These are phyloP conservation scores for Allomyces macrogynus DNA, from an alignment of 192 early-diverging fungal species.

Conservation along the genomic window DNA sequence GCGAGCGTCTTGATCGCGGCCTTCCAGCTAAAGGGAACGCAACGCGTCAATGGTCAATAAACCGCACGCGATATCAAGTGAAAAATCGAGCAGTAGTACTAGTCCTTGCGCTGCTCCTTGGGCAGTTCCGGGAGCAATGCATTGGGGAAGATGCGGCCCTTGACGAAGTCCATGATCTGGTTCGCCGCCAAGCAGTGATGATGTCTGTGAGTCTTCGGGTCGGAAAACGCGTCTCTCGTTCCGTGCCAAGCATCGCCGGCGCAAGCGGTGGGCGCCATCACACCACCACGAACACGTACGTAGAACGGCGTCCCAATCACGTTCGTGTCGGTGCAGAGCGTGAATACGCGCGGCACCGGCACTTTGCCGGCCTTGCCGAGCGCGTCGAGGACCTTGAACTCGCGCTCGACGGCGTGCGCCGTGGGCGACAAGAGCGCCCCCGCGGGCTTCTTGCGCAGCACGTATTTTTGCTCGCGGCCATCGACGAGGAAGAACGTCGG, in stretches of 20 bases:
- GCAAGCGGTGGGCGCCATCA: too few species aligned
- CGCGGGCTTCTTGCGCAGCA: constrained; percentile 82
- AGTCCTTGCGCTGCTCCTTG: constrained; percentile 26
- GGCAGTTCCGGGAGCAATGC: constrained; percentile 30
- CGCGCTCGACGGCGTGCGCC: constrained; percentile 82
- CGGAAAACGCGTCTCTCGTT: too few species aligned
- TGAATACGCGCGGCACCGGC: constrained; percentile 73
- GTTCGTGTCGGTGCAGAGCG: constrained; percentile 63
- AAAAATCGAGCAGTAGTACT: constrained; percentile 14
- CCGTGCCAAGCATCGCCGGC: too few species aligned
- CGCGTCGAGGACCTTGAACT: constrained; percentile 60
- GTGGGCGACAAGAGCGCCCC: constrained; percentile 64
- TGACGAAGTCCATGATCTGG: constrained; percentile 73
- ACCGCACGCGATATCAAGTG: background rate
- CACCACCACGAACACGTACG: constrained; percentile 14
- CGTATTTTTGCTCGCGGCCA: constrained; percentile 37
- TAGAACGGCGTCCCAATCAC: constrained; percentile 88
- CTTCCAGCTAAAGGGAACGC: constrained; percentile 27
- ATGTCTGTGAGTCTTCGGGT: too few species aligned
- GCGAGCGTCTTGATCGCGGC: constrained; percentile 59
- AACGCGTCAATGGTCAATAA: background rate
- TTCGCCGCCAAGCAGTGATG: too few species aligned
- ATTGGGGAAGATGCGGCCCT: constrained; percentile 70
- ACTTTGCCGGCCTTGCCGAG: constrained; percentile 50
- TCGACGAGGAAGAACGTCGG: constrained; percentile 81